A percentile compares a stretch with the other conserved stretches of the same genome.
phyloP scores from a whole-genome alignment of 306 rosid species.

The Trichosanthes truncata region DNA sequence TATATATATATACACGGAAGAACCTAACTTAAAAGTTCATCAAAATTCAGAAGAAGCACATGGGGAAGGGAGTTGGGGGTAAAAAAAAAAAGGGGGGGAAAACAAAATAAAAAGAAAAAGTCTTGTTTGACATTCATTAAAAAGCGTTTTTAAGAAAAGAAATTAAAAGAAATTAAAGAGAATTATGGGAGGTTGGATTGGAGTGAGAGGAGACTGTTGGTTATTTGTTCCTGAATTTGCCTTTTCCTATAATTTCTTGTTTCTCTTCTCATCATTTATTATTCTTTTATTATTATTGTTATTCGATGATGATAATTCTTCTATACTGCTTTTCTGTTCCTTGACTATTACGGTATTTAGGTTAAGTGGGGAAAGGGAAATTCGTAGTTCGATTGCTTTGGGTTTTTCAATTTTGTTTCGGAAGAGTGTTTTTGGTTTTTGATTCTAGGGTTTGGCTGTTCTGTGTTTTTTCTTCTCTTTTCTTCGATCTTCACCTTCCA shows the following conservation, averaged over 20 bases:
- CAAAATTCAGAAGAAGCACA: conserved; percentile 7
- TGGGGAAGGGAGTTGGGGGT: background rate
- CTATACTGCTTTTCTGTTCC: conserved; percentile 44
- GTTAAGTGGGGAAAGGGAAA: conserved; percentile 20
- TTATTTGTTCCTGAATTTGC: conserved; percentile 31
- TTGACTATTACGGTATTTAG: conserved; percentile 66
- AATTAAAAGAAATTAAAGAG: conserved; percentile 4
- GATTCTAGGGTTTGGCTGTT: conserved; percentile 47
- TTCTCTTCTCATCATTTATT: conserved; percentile 31
- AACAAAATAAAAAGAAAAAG: background rate
- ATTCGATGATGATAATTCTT: conserved; percentile 45
- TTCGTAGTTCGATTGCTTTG: conserved; percentile 26
- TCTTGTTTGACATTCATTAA: background rate
- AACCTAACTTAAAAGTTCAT: background rate
- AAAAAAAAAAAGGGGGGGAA: background rate
- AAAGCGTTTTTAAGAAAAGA: background rate
- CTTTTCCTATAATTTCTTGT: conserved; percentile 25
- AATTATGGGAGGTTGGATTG: conserved; percentile 52
- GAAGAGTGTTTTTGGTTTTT: conserved; percentile 2
- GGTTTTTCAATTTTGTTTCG: conserved; percentile 16
- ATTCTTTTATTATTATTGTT: conserved; percentile 30
- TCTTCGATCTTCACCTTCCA: conserved; percentile 44
- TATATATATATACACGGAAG: background rate
- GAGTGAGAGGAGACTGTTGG: conserved; percentile 35
- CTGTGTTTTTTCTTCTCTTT: background rate